Evolutionary conservation across 2,329 filamentous ascomycete genomes (phyloP).

Genomic region (Juglanconis sp.): DNA sequence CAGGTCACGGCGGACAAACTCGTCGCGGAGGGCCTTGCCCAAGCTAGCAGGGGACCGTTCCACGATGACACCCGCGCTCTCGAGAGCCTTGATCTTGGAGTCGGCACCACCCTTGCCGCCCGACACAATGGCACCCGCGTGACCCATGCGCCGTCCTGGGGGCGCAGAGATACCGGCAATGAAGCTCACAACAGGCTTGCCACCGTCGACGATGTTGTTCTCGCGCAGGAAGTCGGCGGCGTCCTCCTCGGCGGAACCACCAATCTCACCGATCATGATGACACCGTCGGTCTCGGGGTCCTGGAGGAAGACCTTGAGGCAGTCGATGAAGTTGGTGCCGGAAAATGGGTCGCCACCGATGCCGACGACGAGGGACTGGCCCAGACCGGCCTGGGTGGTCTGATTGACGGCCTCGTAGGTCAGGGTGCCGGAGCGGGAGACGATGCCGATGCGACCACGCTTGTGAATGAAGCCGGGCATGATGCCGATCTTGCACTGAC

Average conservation of each 20-base stretch:
- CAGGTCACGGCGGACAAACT: constrained; percentile 95
- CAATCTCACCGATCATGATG: constrained; percentile 99
- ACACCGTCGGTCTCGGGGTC: constrained; percentile 97
- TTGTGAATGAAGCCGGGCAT: constrained; percentile 99
- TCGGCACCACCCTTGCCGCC: constrained; percentile 97
- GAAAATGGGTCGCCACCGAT: constrained; percentile 99
- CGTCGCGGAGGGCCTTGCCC: constrained; percentile 88
- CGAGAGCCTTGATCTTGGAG: constrained; percentile 94
- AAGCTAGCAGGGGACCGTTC: constrained; percentile 90
- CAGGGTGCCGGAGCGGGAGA: constrained; percentile 94
- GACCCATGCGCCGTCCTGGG: constrained; percentile 94
- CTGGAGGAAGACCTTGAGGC: constrained; percentile 92
- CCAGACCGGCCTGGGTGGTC: constrained; percentile 93
- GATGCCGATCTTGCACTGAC: constrained; percentile 99
- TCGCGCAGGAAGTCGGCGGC: constrained; percentile 92
- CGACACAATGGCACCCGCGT: constrained; percentile 96
- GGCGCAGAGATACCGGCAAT: constrained; percentile 98
- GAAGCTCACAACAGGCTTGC: constrained; percentile 95
- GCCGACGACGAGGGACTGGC: constrained; percentile 95
- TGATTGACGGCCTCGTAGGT: constrained; percentile 99
- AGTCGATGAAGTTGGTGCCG: constrained; percentile 99
- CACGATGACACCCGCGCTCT: constrained; percentile 90
- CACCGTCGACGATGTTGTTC: constrained; percentile 79
- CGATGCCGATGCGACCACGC: constrained; percentile 96
- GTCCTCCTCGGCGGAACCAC: constrained; percentile 95